Evolutionary conservation across 257 asterid genomes (phyloP), one percentile per base, ranked within the genome.

Genomic region (Schizonepeta tenuifolia): DNA sequence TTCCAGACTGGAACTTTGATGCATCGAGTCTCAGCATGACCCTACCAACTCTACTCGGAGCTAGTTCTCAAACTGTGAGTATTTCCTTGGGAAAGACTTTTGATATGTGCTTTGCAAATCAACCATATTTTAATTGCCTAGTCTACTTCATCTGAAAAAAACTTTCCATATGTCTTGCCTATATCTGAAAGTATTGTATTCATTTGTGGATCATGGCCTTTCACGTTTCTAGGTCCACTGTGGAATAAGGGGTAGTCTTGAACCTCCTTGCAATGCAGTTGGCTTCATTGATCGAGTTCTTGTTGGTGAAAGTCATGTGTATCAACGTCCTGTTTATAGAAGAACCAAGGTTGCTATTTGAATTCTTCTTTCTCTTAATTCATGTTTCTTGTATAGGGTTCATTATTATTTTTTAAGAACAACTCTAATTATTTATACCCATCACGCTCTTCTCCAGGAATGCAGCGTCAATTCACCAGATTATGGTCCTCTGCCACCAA

Each of bases 251-350:
- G 92, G 98, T 75, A 92, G 88, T 72, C 92, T 92, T n/a, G 81
- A 82, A 54, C 98, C 98, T 83, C 90, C 98, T 71, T 92, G 98
- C 85, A 92, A 90, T 69, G 96, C 88, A 24, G 96, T 90, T 78
- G 98, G 96, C 72, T 82, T 90, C 75, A 72, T 92, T 74, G 98
- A 92, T 86, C 84, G 96, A 60, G 78, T 77, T 62, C 26, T 92
- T 79, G 86, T 92, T 18, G 97, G 98, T 70, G 95, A 90, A 80
- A 81, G 75, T 18, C 98, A 92, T 85, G 85, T 93, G 43, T 93
- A 93, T 74, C 97, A 90, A 67, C 91, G 71, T 71, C 97, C 96
- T 72, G 98, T 90, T 11, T 93, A 90, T 75, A 87, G 87, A 86
- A 88, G 97, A 85, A 90, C 98, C 70, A 85, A 90, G 91, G 98